A percentile compares a stretch with the other conserved stretches of the same genome.
phyloP scores from a whole-genome alignment of 2,329 filamentous ascomycete species.

The Bipolaris gigantea region DNA sequence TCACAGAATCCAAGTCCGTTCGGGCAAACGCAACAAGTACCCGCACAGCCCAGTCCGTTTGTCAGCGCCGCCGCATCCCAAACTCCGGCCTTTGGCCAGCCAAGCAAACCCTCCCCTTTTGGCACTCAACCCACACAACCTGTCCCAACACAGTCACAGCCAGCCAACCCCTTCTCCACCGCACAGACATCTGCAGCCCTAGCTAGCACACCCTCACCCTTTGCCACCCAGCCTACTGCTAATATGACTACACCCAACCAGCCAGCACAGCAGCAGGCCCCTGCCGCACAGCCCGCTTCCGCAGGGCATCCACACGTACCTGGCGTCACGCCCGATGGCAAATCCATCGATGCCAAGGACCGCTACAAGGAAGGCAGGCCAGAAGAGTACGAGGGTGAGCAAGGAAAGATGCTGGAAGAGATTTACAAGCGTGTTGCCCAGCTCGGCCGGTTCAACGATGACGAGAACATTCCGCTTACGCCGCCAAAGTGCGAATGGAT shows the following conservation, averaged over 20 bases:
- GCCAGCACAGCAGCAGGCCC: constrained; percentile 48
- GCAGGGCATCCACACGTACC: constrained; percentile 11
- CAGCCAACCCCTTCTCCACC: constrained; percentile 30
- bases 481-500: constrained; percentile 75
- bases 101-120: constrained; percentile 39
- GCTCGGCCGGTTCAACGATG: constrained; percentile 68
- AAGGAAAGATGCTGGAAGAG: constrained; percentile 55
- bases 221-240: constrained; percentile 32
- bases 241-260: neutral
- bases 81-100: constrained; percentile 35
- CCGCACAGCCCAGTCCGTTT: constrained; percentile 24
- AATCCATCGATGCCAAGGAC: constrained; percentile 41
- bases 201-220: constrained; percentile 19
- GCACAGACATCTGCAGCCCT: constrained; percentile 15
- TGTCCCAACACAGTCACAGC: constrained; percentile 5
- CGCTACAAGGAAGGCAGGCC: constrained; percentile 62
- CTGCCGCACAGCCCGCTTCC: constrained; percentile 7
- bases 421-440: constrained; percentile 67
- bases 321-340: constrained; percentile 11
- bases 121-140: constrained; percentile 14
- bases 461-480: constrained; percentile 72
- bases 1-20: constrained; percentile 12
- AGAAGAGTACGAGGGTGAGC: constrained; percentile 61
- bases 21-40: constrained; percentile 6
- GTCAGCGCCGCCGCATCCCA: constrained; percentile 16